phyloP scores from a whole-genome alignment of 2,329 filamentous ascomycete species.

The Colletotrichum neosansevieriae region DNA sequence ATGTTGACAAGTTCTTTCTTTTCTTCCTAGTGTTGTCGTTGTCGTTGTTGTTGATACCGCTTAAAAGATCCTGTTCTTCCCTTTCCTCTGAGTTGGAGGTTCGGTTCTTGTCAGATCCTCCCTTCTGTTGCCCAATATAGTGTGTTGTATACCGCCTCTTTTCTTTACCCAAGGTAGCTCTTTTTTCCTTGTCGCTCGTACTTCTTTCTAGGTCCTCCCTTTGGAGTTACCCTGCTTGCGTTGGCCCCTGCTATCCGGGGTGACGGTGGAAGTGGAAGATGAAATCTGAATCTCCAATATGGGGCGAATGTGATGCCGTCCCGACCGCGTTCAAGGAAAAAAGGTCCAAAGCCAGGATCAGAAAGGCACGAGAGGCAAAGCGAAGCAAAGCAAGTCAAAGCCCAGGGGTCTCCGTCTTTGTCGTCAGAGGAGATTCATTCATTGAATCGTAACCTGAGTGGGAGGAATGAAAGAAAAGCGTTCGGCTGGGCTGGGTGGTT shows the following conservation, averaged over 20 bases:
- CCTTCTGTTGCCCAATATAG: slow-evolving; percentile 6
- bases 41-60: not conserved
- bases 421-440: slow-evolving; percentile 28
- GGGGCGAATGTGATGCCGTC: slow-evolving; percentile 13
- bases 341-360: slow-evolving; percentile 6
- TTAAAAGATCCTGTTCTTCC: not conserved
- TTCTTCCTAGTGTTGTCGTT: slow-evolving; percentile 3
- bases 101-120: slow-evolving; percentile 8
- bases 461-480: slow-evolving; percentile 40
- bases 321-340: slow-evolving; percentile 23
- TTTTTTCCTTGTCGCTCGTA: slow-evolving; percentile 5
- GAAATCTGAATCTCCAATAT: not conserved
- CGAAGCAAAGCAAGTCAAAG: slow-evolving; percentile 29
- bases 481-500: slow-evolving; percentile 34
- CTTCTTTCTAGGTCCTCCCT: slow-evolving; percentile 5
- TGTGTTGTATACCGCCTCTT: slow-evolving; percentile 2
- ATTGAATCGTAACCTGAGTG: slow-evolving; percentile 17
- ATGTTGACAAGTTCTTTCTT: not conserved
- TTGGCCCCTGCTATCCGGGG: not conserved
- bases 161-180: slow-evolving; percentile 10
- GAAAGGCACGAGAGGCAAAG: slow-evolving; percentile 4
- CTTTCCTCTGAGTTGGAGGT: not conserved
- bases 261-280: not conserved
- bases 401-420: slow-evolving; percentile 29
- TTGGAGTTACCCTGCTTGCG: not conserved